These are phyloP conservation scores for Phytophthora agathidicida DNA, from an alignment of 352 stramenopile genomes.

Conservation along the genomic window DNA sequence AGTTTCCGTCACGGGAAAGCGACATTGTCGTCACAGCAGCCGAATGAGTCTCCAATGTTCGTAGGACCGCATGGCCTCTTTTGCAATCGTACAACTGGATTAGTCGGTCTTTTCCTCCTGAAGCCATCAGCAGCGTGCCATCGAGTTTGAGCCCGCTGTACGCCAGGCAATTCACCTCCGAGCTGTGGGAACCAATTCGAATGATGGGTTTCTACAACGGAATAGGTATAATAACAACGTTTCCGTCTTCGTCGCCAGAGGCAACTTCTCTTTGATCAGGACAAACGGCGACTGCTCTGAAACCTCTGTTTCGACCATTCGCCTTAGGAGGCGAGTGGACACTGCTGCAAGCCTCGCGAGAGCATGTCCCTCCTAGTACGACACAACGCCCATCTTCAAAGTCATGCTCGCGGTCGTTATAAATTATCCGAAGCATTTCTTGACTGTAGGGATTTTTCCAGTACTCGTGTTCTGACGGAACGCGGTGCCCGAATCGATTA, in stretches of 20 bases:
- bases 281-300: constrained; percentile 55
- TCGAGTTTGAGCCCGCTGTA: constrained; percentile 38
- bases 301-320: constrained; percentile 43
- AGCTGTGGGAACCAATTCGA: constrained; percentile 64
- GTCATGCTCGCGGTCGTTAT: constrained; percentile 51
- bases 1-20: constrained; percentile 76
- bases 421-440: constrained; percentile 75
- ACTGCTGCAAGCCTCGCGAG: constrained; percentile 38
- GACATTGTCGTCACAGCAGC: constrained; percentile 63
- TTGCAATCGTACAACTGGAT: constrained; percentile 83
- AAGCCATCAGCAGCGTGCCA: constrained; percentile 56
- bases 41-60: constrained; percentile 83
- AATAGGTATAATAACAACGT: constrained; percentile 61
- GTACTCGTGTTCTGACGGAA: constrained; percentile 21
- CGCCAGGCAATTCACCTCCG: constrained; percentile 76
- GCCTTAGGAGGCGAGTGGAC: constrained; percentile 52
- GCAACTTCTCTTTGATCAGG: constrained; percentile 68
- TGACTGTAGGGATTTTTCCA: constrained; percentile 79
- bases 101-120: constrained; percentile 78
- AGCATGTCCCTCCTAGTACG: constrained; percentile 68
- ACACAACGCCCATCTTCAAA: constrained; percentile 50
- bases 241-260: constrained; percentile 73
- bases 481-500: constrained; percentile 31
- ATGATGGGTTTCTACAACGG: constrained; percentile 32
- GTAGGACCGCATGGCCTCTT: constrained; percentile 35